Evolutionary conservation across 169 alveolate species (phyloP).

Genomic region (Toxoplasma gondii): DNA sequence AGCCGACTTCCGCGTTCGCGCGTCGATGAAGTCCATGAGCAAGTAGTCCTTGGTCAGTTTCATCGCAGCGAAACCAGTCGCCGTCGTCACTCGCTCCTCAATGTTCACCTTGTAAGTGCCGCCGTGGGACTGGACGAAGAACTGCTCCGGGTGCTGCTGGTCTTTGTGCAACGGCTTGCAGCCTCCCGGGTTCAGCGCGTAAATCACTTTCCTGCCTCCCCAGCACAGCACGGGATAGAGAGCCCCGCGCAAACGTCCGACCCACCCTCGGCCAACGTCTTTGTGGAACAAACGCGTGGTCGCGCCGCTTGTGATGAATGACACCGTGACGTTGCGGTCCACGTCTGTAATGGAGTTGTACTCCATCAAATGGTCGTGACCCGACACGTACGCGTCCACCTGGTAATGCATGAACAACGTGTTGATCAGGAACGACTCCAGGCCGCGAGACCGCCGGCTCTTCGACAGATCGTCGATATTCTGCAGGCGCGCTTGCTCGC

Average conservation of each 20-base stretch:
- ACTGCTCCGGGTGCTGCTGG: conserved; percentile 37
- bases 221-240: conserved; percentile 56
- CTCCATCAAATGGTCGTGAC: conserved; percentile 53
- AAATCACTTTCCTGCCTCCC: conserved; percentile 40
- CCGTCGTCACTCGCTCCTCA: conserved; percentile 36
- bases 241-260: conserved; percentile 46
- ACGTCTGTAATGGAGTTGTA: conserved; percentile 41
- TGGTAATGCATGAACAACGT: conserved; percentile 48
- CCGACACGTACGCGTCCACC: conserved; percentile 55
- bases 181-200: conserved; percentile 54
- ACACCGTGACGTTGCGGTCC: conserved; percentile 50
- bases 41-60: conserved; percentile 44
- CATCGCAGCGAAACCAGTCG: conserved; percentile 53
- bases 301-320: conserved; percentile 56
- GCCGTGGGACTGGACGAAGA: conserved; percentile 40
- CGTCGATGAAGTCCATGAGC: conserved; percentile 46
- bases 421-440: conserved; percentile 36
- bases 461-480: conserved; percentile 48
- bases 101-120: conserved; percentile 39
- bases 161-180: conserved; percentile 50
- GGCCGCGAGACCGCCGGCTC: conserved; percentile 46
- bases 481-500: conserved; percentile 54
- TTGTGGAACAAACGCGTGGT: conserved; percentile 37
- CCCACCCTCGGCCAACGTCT: conserved; percentile 48
- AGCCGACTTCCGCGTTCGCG: neutral